Evolutionary conservation across 768 basidiomycete species (phyloP).

Genomic region (Rhodotorula toruloides): DNA sequence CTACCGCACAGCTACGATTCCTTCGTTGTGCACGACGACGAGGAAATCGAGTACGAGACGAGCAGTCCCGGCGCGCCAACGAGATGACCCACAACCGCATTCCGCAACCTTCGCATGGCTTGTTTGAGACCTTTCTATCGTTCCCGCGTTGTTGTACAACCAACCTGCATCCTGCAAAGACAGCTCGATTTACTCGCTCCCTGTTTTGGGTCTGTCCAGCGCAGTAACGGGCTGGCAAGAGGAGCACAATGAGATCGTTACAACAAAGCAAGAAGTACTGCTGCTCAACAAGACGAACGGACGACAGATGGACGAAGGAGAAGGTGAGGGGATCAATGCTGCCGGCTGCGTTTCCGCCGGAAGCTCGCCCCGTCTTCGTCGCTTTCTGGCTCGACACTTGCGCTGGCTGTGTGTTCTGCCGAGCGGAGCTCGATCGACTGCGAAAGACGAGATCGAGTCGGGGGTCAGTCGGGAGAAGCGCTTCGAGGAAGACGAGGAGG

Average conservation of each 20-base stretch:
- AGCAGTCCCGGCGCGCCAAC: slow-evolving; percentile 12
- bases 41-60: slow-evolving; percentile 23
- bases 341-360: slow-evolving; percentile 19
- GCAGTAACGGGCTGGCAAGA: too few species aligned
- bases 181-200: too few species aligned
- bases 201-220: too few species aligned
- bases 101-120: background rate
- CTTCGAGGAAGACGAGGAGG: too few species aligned
- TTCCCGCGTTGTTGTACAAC: background rate
- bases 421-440: slow-evolving; percentile 28
- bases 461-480: too few species aligned
- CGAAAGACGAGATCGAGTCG: too few species aligned
- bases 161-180: background rate
- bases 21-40: slow-evolving; percentile 31
- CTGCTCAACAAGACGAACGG: background rate
- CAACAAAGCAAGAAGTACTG: too few species aligned
- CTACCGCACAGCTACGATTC: slow-evolving; percentile 21
- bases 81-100: background rate
- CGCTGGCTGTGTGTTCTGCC: slow-evolving; percentile 17
- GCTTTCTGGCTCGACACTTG: slow-evolving; percentile 12
- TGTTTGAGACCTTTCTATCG: background rate
- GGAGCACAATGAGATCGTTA: too few species aligned
- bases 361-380: slow-evolving; percentile 29
- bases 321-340: background rate
- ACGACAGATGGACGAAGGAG: background rate